These are phyloP conservation scores for Lophiostoma macrostomum DNA, from an alignment of 495 filamentous ascomycete species.

Conservation along the genomic window DNA sequence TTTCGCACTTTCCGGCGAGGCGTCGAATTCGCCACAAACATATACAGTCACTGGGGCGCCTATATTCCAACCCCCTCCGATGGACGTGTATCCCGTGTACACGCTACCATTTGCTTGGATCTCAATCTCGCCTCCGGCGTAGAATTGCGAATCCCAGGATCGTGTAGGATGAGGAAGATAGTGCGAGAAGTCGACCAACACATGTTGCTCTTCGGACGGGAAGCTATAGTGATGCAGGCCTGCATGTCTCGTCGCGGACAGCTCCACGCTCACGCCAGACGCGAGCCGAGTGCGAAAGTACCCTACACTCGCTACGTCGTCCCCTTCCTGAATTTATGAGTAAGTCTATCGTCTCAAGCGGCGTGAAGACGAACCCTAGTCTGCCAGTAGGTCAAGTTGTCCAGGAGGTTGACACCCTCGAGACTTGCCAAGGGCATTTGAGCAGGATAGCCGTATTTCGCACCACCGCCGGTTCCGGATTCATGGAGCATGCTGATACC, in stretches of 20 bases:
- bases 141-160: constrained; percentile 35
- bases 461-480: constrained; percentile 38
- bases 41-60: constrained; percentile 37
- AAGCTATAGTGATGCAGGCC: constrained; percentile 38
- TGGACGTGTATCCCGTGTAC: constrained; percentile 36
- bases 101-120: constrained; percentile 26
- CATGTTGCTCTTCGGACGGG: constrained; percentile 30
- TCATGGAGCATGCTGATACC: constrained; percentile 39
- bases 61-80: constrained; percentile 40
- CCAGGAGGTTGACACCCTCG: constrained; percentile 35
- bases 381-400: constrained; percentile 42
- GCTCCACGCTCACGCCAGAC: constrained; percentile 35
- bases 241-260: constrained; percentile 33
- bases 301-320: constrained; percentile 38
- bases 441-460: constrained; percentile 41
- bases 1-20: constrained; percentile 26
- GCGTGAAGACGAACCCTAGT: constrained; percentile 1
- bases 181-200: constrained; percentile 44
- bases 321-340: constrained; percentile 47
- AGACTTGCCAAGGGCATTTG: constrained; percentile 39
- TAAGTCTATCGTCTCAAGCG: constrained; percentile 41
- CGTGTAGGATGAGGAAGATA: constrained; percentile 36
- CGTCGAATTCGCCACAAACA: constrained; percentile 41
- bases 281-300: constrained; percentile 37
- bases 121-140: constrained; percentile 35